Evolutionary conservation across 805 yeast genomes (phyloP).

Genomic region (Candida khao-thaluensis): DNA sequence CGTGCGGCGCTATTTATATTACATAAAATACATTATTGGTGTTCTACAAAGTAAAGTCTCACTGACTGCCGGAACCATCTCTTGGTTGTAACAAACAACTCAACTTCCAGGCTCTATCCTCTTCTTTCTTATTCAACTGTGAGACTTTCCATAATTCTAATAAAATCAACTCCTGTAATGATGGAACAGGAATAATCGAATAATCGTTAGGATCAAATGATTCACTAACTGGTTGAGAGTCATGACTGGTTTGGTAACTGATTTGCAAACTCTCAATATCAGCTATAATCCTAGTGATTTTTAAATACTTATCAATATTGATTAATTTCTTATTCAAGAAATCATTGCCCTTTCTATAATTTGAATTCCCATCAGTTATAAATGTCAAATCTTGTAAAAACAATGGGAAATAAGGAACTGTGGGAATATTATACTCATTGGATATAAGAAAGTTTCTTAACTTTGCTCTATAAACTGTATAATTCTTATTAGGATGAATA

Average conservation of each 20-base stretch:
- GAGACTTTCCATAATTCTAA: slow-evolving; percentile 70
- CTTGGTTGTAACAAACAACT: slow-evolving; percentile 62
- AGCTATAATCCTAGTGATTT: slow-evolving; percentile 62
- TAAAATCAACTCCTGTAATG: slow-evolving; percentile 57
- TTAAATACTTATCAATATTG: slow-evolving; percentile 72
- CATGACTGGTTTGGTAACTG: slow-evolving; percentile 9
- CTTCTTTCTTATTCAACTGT: slow-evolving; percentile 56
- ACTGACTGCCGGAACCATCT: too few species aligned
- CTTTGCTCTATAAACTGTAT: slow-evolving; percentile 63
- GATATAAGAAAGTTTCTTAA: slow-evolving; percentile 52
- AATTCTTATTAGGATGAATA: slow-evolving; percentile 74
- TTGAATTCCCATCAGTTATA: slow-evolving; percentile 78
- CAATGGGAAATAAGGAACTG: slow-evolving; percentile 73
- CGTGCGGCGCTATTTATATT: background rate
- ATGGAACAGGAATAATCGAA: slow-evolving; percentile 39
- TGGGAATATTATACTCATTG: slow-evolving; percentile 54
- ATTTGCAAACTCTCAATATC: slow-evolving; percentile 69
- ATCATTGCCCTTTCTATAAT: slow-evolving; percentile 58
- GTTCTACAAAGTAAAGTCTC: background rate
- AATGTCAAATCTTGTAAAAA: slow-evolving; percentile 79
- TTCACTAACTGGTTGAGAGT: slow-evolving; percentile 1
- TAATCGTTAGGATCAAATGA: slow-evolving; percentile 29
- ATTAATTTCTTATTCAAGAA: slow-evolving; percentile 59
- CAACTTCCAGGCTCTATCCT: slow-evolving; percentile 71
- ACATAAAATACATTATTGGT: slow-evolving; percentile 1